phyloP scores from a whole-genome alignment of 495 filamentous ascomycete species.

The Xylaria scruposa region DNA sequence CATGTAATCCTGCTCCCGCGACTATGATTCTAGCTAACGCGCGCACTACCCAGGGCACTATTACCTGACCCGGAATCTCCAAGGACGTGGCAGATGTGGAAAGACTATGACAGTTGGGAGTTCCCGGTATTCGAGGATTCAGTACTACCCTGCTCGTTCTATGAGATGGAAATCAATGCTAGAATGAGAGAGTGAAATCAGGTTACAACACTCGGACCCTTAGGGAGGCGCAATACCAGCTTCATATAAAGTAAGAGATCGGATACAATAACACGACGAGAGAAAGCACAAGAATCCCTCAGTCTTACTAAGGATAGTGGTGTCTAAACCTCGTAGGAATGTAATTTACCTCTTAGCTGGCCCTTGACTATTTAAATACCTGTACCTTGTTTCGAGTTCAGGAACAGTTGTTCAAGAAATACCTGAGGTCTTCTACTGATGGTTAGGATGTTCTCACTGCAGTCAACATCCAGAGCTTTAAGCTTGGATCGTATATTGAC shows the following conservation, averaged over 20 bases:
- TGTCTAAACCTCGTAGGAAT: too few species aligned
- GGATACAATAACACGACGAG: too few species aligned
- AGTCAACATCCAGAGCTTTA: not conserved
- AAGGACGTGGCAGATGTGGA: slow-evolving; percentile 46
- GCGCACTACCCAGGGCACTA: slow-evolving; percentile 39
- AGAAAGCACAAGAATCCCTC: too few species aligned
- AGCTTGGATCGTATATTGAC: not conserved
- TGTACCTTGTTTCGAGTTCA: too few species aligned
- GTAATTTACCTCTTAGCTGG: too few species aligned
- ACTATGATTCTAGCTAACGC: not conserved
- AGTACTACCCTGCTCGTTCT: not conserved
- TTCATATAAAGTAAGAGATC: too few species aligned
- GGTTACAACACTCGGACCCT: too few species aligned
- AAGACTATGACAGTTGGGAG: slow-evolving; percentile 33
- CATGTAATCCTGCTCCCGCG: not conserved
- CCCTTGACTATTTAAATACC: too few species aligned
- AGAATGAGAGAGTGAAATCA: not conserved
- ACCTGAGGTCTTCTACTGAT: not conserved
- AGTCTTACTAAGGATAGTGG: too few species aligned
- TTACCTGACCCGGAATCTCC: slow-evolving; percentile 48
- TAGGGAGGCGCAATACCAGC: too few species aligned
- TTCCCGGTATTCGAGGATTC: slow-evolving; percentile 28
- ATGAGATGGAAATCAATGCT: not conserved
- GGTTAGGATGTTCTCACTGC: too few species aligned
- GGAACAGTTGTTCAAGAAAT: not conserved